A percentile compares a stretch with the other conserved stretches of the same genome.
phyloP scores from a whole-genome alignment of 2,329 filamentous ascomycete genomes.

The Penicillium sumatraense region DNA sequence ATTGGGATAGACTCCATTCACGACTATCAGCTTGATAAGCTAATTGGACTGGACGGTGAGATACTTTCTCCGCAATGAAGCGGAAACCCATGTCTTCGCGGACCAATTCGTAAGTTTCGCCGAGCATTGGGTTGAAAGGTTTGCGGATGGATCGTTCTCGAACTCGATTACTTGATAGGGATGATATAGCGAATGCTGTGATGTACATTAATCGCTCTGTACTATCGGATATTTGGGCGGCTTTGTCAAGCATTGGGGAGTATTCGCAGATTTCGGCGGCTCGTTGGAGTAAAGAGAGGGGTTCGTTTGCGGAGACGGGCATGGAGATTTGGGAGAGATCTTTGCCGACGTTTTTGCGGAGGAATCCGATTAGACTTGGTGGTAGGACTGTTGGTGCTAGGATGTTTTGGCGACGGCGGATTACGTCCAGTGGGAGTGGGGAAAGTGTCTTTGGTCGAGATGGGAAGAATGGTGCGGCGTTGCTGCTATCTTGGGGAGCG shows the following conservation, averaged over 20 bases:
- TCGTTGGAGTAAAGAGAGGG: constrained; percentile 83
- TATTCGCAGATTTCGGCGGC: constrained; percentile 92
- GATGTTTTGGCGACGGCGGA: constrained; percentile 72
- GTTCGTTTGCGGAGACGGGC: constrained; percentile 96
- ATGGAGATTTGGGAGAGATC: constrained; percentile 96
- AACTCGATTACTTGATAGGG: constrained; percentile 78
- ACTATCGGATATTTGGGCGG: constrained; percentile 60
- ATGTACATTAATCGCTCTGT: constrained; percentile 81
- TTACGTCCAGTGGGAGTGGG: constrained; percentile 73
- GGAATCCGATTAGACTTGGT: constrained; percentile 89
- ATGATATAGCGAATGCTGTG: constrained; percentile 86
- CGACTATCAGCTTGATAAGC: constrained; percentile 90
- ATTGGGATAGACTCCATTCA: constrained; percentile 85
- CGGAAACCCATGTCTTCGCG: constrained; percentile 86
- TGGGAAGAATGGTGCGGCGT: constrained; percentile 67
- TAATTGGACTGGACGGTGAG: constrained; percentile 87
- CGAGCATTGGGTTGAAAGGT: constrained; percentile 95
- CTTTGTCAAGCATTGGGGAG: constrained; percentile 78
- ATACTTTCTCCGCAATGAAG: constrained; percentile 93
- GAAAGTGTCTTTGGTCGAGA: constrained; percentile 73
- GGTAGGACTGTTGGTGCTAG: constrained; percentile 76
- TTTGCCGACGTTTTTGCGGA: constrained; percentile 97
- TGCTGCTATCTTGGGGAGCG: constrained; percentile 38
- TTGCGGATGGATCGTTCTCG: constrained; percentile 94
- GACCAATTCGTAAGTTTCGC: constrained; percentile 92